phyloP scores from a whole-genome alignment of 2,329 filamentous ascomycete species.

The Sporothrix pallida region DNA sequence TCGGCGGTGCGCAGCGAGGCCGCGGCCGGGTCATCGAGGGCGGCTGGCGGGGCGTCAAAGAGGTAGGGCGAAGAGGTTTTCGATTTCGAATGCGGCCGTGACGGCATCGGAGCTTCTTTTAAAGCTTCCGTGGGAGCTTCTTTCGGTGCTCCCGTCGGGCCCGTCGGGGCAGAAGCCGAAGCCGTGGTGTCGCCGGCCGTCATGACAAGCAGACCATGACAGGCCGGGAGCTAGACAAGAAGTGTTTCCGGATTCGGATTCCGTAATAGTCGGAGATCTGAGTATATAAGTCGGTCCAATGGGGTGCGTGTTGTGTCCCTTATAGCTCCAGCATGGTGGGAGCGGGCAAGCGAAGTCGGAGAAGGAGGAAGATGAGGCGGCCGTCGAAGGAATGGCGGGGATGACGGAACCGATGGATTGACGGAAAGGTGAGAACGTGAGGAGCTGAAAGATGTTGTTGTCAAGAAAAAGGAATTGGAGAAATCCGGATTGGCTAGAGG shows the following conservation, averaged over 20 bases:
- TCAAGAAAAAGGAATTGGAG: constrained; percentile 1
- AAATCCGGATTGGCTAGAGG: not conserved
- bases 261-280: not conserved
- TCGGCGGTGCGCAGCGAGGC: constrained; percentile 3
- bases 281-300: not conserved
- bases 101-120: not conserved
- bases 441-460: too few species aligned
- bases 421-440: too few species aligned
- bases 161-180: too few species aligned
- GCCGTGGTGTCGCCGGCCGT: constrained; percentile 35
- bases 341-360: not conserved
- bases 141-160: too few species aligned
- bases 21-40: not conserved
- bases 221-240: not conserved
- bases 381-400: too few species aligned
- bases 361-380: not conserved
- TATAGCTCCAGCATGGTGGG: constrained; percentile 27
- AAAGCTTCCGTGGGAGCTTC: not conserved
- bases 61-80: not conserved
- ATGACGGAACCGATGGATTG: too few species aligned
- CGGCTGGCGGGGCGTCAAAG: not conserved
- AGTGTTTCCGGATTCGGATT: not conserved
- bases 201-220: constrained; percentile 35
- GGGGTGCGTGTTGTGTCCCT: not conserved
- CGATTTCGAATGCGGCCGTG: not conserved